Base-by-base conservation (phyloP, 306 rosid species). In the Dryas octopetala region DNA sequence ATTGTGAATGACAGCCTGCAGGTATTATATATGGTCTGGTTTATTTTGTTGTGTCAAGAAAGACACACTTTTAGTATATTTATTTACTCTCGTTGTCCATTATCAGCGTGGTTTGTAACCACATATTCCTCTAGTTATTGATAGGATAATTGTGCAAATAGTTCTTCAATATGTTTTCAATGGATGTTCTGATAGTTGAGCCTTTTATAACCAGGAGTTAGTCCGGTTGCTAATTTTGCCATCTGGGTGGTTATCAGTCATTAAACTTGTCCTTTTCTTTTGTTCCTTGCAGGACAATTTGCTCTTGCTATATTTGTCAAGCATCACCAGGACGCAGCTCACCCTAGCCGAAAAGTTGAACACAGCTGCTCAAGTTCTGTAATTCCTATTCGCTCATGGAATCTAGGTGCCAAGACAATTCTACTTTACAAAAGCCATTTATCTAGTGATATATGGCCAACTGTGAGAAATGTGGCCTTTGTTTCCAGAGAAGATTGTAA, bases 331-430 rank as follows among this genome's bases (percentile, higher is more conserved):
- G 83, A 91, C 98, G 62, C 92, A 89, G 76, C 89, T 93, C 59
- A 74, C 90, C 84, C 79, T 91, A 75, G 98, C 97, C 4, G 98
- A 93, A 72, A 94, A 91, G 80, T 80, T 94, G 90, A 94, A 91
- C 87, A 91, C 98, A 0, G 97, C 98, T 53, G 98, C 98, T 44
- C 97, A 94, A 83, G 81, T 91, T 79, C 90, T 94, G 93, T 94
- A 83, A 76, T 75, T 51, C 51, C 9, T 58, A 60, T 70, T 13
- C 2, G 10, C 28, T 16, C 45, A 2, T 17, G 40, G 76, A 65
- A 69, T 50, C 13, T 32, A 23, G 74, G 74, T 48, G 57, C 76
- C 63, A 2, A 69, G 80, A 47, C 15, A 10, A 49, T 15, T 53
- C 48, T 66, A 48, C 28, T 49, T 66, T 70, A 15, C 46, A 14